Evolutionary conservation across 345 rosid genomes (phyloP).

Genomic region (Kandelia obovata): DNA sequence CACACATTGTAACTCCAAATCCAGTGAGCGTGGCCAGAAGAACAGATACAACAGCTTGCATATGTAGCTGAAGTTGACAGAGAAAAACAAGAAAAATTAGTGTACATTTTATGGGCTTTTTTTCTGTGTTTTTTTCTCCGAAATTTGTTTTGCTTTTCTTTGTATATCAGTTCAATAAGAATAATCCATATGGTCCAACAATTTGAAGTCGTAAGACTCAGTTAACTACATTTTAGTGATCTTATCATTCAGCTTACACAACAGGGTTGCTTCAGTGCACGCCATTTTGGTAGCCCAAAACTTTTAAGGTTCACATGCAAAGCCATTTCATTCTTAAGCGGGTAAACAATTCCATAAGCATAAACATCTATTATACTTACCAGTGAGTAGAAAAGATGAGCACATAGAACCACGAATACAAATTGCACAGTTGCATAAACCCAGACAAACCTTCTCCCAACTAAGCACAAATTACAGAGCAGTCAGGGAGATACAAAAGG

Average conservation of each 20-base stretch:
- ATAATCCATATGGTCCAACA: not conserved
- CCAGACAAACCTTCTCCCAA: slow-evolving; percentile 61
- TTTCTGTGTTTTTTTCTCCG: no score
- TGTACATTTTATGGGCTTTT: not conserved
- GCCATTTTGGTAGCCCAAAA: no score
- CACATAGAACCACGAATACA: slow-evolving; percentile 59
- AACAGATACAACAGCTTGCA: slow-evolving; percentile 63
- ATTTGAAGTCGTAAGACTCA: not conserved
- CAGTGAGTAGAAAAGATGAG: slow-evolving; percentile 67
- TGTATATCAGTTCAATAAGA: no score
- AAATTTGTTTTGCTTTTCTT: no score
- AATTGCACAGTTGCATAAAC: slow-evolving; percentile 67
- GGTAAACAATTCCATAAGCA: not conserved
- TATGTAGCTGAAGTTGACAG: slow-evolving; percentile 48
- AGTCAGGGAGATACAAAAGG: not conserved
- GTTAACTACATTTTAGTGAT: not conserved
- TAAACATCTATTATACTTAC: slow-evolving; percentile 39
- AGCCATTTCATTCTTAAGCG: not conserved
- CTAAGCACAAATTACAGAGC: slow-evolving; percentile 36
- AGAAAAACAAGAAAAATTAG: not conserved
- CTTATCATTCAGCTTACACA: not conserved
- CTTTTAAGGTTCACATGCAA: not conserved
- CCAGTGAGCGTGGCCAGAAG: slow-evolving; percentile 73
- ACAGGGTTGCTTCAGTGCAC: no score
- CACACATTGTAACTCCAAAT: slow-evolving; percentile 69